Conservation (phyloP, 2,329 filamentous ascomycete species). For the Talaromyces funiculosus region DNA sequence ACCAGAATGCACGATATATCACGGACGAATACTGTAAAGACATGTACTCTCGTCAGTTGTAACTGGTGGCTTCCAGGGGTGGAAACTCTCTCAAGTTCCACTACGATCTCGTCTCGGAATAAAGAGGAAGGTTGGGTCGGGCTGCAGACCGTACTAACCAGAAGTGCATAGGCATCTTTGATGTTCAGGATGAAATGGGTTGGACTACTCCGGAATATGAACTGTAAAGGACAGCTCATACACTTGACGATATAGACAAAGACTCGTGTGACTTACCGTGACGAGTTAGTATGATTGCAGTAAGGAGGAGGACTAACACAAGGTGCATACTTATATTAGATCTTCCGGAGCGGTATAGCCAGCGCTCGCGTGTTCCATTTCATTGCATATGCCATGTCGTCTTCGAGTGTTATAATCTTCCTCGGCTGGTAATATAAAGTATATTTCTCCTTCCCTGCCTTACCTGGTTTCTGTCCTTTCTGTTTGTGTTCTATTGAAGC, state of each 20-base stretch:
- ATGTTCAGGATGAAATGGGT: not conserved
- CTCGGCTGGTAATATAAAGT: not conserved
- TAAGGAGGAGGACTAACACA: not conserved
- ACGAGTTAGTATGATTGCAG: slow-evolving; percentile 11
- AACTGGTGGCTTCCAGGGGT: not conserved
- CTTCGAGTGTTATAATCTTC: not conserved
- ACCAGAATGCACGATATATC: not conserved
- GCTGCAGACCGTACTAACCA: slow-evolving; percentile 2
- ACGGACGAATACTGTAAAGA: not conserved
- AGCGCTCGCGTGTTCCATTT: not conserved
- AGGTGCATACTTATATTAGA: not conserved
- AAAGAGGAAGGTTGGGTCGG: slow-evolving; percentile 11
- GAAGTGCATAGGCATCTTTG: not conserved
- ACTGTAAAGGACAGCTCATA: slow-evolving; percentile 9
- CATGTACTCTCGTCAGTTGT: not conserved
- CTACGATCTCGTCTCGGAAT: slow-evolving; percentile 13
- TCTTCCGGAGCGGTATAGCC: not conserved
- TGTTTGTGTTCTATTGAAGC: not conserved
- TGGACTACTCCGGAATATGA: not conserved
- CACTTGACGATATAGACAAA: slow-evolving; percentile 1
- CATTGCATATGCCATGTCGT: not conserved
- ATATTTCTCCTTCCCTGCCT: not conserved
- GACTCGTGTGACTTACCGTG: not conserved
- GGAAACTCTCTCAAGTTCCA: not conserved
- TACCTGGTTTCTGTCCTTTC: not conserved